These are phyloP conservation scores for Blastomyces emzantsi DNA, from an alignment of 2,329 filamentous ascomycete genomes.

Conservation along the genomic window DNA sequence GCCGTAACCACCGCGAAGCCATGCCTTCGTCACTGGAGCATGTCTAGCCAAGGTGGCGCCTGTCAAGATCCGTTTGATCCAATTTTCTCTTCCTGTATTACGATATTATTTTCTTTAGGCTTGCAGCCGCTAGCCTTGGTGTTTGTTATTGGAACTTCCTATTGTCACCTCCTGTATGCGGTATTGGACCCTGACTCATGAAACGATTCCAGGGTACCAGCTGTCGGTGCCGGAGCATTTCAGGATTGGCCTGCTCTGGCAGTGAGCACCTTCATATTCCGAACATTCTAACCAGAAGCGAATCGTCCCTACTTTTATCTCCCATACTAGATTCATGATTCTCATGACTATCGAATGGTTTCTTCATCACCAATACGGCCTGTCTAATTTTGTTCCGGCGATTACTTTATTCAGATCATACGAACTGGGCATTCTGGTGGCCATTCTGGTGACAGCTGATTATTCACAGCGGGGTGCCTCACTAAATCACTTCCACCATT, in stretches of 20 bases:
- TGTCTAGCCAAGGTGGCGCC: neutral
- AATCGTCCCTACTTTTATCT: no score
- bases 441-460: neutral
- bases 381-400: neutral
- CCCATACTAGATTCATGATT: neutral
- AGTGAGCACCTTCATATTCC: no score
- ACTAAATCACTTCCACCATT: neutral
- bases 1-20: neutral
- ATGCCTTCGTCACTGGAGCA: neutral
- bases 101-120: neutral
- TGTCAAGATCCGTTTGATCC: neutral
- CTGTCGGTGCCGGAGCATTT: neutral
- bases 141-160: neutral
- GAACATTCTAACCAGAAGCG: no score
- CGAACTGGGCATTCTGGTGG: neutral
- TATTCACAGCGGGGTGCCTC: neutral
- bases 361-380: neutral
- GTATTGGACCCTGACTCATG: neutral
- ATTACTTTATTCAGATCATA: neutral
- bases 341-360: neutral
- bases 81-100: neutral
- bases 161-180: neutral
- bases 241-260: neutral
- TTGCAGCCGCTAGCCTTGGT: neutral
- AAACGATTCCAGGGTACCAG: neutral